Percentiles rank a stretch among this genome's conserved stretches.
Evolutionary conservation across 805 yeast species (phyloP).

Genomic region (Torulaspora indica): DNA sequence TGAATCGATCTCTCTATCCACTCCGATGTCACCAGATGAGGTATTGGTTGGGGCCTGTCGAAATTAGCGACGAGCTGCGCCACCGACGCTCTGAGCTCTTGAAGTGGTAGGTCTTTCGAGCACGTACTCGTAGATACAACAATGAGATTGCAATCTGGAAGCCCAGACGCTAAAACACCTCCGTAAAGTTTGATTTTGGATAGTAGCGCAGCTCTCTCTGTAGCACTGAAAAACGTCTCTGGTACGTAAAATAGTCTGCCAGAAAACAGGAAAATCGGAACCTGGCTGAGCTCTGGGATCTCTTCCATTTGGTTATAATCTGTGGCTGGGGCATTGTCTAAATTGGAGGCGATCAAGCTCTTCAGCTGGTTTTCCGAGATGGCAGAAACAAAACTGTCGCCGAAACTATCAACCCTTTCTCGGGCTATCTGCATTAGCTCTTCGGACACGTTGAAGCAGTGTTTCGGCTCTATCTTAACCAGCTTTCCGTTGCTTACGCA

Average conservation of each 20-base stretch:
- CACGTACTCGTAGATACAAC: slow-evolving; percentile 32
- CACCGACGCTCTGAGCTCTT: slow-evolving; percentile 5
- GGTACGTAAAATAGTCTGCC: slow-evolving; percentile 37
- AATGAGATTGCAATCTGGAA: slow-evolving; percentile 39
- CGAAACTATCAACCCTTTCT: slow-evolving; percentile 50
- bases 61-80: background rate
- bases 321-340: slow-evolving; percentile 1
- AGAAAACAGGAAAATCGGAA: slow-evolving; percentile 36
- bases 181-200: slow-evolving; percentile 40
- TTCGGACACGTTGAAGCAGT: slow-evolving; percentile 45
- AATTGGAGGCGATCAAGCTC: slow-evolving; percentile 12
- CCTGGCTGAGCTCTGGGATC: slow-evolving; percentile 5
- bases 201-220: background rate
- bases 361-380: slow-evolving; percentile 17
- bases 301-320: slow-evolving; percentile 12
- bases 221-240: background rate
- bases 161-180: slow-evolving; percentile 37
- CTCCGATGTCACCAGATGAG: slow-evolving; percentile 34
- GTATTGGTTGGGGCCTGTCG: slow-evolving; percentile 21
- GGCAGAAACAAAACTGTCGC: slow-evolving; percentile 49
- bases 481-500: slow-evolving; percentile 38
- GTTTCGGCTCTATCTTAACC: slow-evolving; percentile 56
- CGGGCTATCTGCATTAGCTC: slow-evolving; percentile 25
- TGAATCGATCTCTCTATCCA: slow-evolving; percentile 40
- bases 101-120: background rate